A percentile compares a stretch with the other conserved stretches of the same genome.
Evolutionary conservation across 257 asterid species (phyloP).

Genomic region (Penstemon eatonii): DNA sequence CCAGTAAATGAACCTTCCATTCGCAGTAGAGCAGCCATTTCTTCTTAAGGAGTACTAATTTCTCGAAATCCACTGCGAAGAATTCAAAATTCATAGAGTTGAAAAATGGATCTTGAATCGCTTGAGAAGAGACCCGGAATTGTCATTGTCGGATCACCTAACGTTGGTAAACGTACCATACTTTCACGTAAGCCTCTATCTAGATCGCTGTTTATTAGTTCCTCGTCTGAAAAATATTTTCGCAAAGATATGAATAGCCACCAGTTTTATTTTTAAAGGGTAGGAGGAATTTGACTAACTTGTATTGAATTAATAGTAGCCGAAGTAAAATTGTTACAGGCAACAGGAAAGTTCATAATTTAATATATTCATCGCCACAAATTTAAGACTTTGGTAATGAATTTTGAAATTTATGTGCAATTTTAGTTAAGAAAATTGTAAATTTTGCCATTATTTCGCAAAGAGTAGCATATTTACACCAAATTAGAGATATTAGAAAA

Average conservation of each 20-base stretch:
- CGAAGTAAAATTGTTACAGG: too few relatives aligned
- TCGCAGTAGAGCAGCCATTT: too few relatives aligned
- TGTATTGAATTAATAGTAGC: too few relatives aligned
- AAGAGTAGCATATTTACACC: not conserved
- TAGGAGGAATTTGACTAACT: too few relatives aligned
- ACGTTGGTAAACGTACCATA: slow-evolving; percentile 87
- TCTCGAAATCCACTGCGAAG: too few relatives aligned
- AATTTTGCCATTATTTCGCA: not conserved
- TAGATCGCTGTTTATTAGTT: not conserved
- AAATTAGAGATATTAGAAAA: slow-evolving; percentile 4
- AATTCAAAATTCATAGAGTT: too few relatives aligned
- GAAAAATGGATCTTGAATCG: slow-evolving; percentile 43
- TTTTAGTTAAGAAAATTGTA: not conserved
- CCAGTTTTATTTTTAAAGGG: not conserved
- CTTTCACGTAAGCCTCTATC: slow-evolving; percentile 60
- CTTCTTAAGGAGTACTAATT: too few relatives aligned
- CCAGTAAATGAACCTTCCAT: too few relatives aligned
- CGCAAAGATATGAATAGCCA: not conserved
- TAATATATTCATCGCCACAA: not conserved
- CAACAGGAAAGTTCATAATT: too few relatives aligned
- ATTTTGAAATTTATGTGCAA: not conserved
- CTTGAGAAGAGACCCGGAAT: slow-evolving; percentile 76
- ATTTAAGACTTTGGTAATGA: not conserved
- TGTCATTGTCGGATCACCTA: slow-evolving; percentile 70
- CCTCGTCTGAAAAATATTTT: not conserved